Conservation (phyloP, 495 filamentous ascomycete species). For the Talaromyces wortmannii region DNA sequence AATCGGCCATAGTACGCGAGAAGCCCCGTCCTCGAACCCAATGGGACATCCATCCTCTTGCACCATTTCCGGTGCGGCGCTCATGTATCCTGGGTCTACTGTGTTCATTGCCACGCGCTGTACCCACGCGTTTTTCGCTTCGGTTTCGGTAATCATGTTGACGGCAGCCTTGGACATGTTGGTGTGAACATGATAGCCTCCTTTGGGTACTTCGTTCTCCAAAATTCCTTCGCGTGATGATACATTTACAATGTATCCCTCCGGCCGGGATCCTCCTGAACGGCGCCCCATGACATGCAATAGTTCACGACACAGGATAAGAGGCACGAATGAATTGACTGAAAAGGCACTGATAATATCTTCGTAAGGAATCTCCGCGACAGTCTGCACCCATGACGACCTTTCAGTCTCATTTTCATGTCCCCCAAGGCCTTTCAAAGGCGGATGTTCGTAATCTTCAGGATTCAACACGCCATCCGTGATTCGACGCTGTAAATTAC, state of each 20-base stretch:
- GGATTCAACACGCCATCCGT: not conserved
- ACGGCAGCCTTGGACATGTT: slow-evolving; percentile 46
- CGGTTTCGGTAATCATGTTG: slow-evolving; percentile 43
- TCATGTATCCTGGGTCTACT: slow-evolving; percentile 45
- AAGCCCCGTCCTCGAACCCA: slow-evolving; percentile 42
- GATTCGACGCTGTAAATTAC: not conserved
- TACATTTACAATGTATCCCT: slow-evolving; percentile 37
- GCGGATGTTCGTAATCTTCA: not conserved
- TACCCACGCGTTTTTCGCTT: slow-evolving; percentile 27
- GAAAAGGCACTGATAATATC: slow-evolving; percentile 39
- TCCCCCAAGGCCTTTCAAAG: not conserved
- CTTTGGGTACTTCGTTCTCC: slow-evolving; percentile 23
- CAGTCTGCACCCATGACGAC: slow-evolving; percentile 37
- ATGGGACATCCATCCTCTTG: slow-evolving; percentile 24
- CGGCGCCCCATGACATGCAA: slow-evolving; percentile 30
- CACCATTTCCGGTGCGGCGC: slow-evolving; percentile 32
- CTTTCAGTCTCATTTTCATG: slow-evolving; percentile 4
- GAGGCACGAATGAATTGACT: slow-evolving; percentile 40
- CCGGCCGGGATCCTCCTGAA: slow-evolving; percentile 1
- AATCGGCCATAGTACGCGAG: slow-evolving; percentile 38
- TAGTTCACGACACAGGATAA: slow-evolving; percentile 39
- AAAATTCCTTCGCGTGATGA: slow-evolving; percentile 40
- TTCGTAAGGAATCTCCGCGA: slow-evolving; percentile 41
- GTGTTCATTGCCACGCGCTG: slow-evolving; percentile 36
- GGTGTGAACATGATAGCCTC: slow-evolving; percentile 37